Percentiles rank a stretch among this genome's conserved stretches.
Conservation (phyloP, 257 asterid genomes). For the Scutellaria minor region DNA sequence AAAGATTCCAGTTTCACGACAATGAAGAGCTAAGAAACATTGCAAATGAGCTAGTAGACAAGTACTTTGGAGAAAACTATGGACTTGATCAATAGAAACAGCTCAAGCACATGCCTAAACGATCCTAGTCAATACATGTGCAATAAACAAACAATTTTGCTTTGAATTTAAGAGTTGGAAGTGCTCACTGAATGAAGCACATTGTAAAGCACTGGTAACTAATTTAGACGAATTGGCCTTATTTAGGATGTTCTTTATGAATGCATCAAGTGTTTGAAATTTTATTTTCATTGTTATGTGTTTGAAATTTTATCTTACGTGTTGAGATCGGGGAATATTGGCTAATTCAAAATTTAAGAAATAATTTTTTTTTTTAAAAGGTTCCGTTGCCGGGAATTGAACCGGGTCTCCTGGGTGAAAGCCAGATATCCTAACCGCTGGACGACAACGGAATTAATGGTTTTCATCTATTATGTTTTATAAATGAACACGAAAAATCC, state of each 20-base stretch:
- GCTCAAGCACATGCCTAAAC: background rate
- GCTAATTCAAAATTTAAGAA: no score
- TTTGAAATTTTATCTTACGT: no score
- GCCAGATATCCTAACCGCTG: conserved; percentile 99
- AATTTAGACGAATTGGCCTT: conserved; percentile 17
- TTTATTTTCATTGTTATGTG: background rate
- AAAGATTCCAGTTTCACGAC: conserved; percentile 88
- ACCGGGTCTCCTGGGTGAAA: conserved; percentile 98
- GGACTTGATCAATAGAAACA: conserved; percentile 62
- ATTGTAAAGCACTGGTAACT: conserved; percentile 7
- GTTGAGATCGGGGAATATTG: no score
- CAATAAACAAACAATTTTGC: background rate
- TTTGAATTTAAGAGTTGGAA: background rate
- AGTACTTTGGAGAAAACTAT: conserved; percentile 82
- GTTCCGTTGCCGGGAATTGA: conserved; percentile 89
- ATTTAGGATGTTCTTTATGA: conserved; percentile 11
- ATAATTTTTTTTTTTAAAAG: background rate
- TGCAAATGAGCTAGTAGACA: conserved; percentile 84
- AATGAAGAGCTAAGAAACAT: conserved; percentile 80
- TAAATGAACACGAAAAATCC: no score
- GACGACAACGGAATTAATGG: conserved; percentile 64
- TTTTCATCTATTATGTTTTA: no score
- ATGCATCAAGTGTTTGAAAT: background rate
- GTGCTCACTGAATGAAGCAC: background rate
- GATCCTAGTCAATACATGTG: conserved; percentile 4